Evolutionary conservation across 148 eudicot species (phyloP), one percentile per base, ranked within the genome.

Genomic region (Dianthus caryophyllus): DNA sequence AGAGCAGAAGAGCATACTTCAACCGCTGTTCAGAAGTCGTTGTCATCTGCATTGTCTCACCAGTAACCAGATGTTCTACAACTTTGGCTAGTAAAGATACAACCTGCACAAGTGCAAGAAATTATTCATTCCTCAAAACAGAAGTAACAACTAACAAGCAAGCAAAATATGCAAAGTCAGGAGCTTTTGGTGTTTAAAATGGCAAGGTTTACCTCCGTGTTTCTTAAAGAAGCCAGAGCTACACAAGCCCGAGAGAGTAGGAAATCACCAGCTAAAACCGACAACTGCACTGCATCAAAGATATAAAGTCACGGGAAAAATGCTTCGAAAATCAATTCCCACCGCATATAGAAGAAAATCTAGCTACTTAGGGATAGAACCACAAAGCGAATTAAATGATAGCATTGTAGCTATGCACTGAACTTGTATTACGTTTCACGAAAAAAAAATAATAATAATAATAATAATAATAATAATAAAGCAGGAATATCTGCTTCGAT

Each of bases 41-140:
- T 16, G 86, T 85, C 94, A 93, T 89, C 80, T 93, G 98, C 98
- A 93, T 93, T 63, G 98, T 93, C 75, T 93, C 98, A 25, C 98
- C 98, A 29, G 88, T 89, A 71, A 93, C 98, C 72, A 93, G 98
- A 84, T 93, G 94, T 73, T 87, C 91, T 61, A 93, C 95, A 38
- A 82, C 96, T 69, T 78, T 82, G 31, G 98, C 98, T 61, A 93
- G 55, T 61, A 93, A 81, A 25, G 98, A 77, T 50, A 93, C 98
- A 78, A 89, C 98, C 96, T 93, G 71, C 69, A 65, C 4, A 44
- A 68, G 12, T 18, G 21, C 49, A 26, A 16, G 41, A 31, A 29
- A 57, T 48, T 55, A 22, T 8, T 47, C 6, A 47, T 33, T 26
- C 25, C 12, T 50, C 48, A 41, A 21, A 47, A 44, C 36, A 63